Percentiles rank a stretch among this genome's conserved stretches.
Evolutionary conservation across 768 basidiomycete species (phyloP).

Genomic region (Daedaleopsis sinensis): DNA sequence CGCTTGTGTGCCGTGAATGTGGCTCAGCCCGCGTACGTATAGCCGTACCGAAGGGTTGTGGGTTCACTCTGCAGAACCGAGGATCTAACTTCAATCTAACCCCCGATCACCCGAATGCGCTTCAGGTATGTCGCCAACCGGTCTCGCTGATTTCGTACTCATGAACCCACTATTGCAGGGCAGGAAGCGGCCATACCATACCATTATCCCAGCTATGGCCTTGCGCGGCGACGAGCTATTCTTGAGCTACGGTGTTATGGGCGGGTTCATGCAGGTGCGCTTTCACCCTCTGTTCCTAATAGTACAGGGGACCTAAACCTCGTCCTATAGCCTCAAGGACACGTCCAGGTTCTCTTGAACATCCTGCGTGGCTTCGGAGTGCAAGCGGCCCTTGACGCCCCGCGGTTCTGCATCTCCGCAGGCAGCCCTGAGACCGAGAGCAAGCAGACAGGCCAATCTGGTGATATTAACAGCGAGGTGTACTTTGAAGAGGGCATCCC

Average conservation of each 20-base stretch:
- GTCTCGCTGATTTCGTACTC: neutral
- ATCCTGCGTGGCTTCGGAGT: conserved; percentile 84
- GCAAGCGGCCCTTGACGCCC: conserved; percentile 92
- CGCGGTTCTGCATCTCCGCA: conserved; percentile 94
- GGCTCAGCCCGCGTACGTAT: conserved; percentile 21
- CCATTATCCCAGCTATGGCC: conserved; percentile 91
- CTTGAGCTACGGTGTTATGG: conserved; percentile 91
- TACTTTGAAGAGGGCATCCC: conserved; percentile 88
- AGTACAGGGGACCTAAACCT: neutral
- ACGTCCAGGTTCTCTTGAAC: conserved; percentile 92
- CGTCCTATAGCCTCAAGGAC: conserved; percentile 79
- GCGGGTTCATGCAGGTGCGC: conserved; percentile 82
- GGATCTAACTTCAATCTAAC: conserved; percentile 82
- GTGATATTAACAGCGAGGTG: conserved; percentile 78
- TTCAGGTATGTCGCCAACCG: conserved; percentile 52
- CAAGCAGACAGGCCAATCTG: conserved; percentile 49
- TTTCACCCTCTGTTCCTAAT: neutral
- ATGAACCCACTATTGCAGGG: conserved; percentile 43
- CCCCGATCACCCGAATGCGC: conserved; percentile 82
- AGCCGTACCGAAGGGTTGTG: conserved; percentile 93
- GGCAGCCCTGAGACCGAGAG: conserved; percentile 66
- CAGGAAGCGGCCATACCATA: conserved; percentile 89
- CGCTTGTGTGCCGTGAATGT: neutral
- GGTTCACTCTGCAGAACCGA: conserved; percentile 96
- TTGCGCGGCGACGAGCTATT: conserved; percentile 81